These are phyloP conservation scores for Oemleria cerasiformis DNA, from an alignment of 306 rosid genomes.

Conservation along the genomic window DNA sequence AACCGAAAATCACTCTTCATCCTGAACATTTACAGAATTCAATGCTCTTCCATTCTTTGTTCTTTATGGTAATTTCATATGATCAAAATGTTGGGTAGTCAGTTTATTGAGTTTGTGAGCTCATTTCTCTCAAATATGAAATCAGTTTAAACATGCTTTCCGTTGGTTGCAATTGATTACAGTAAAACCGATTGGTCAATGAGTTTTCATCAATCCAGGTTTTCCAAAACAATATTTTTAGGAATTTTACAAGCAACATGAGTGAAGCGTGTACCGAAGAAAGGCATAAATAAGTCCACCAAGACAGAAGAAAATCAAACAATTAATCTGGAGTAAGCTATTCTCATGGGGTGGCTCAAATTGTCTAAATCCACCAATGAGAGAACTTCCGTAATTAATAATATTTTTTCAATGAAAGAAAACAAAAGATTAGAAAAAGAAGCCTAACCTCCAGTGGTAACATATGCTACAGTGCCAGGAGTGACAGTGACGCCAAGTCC, in stretches of 20 bases:
- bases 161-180: background rate
- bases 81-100: background rate
- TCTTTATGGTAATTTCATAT: too few species aligned
- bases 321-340: background rate
- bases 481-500: constrained; percentile 56
- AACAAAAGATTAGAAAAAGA: background rate
- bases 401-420: too few species aligned
- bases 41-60: too few species aligned
- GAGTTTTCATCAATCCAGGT: background rate
- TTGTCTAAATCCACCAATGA: too few species aligned
- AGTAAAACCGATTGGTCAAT: background rate
- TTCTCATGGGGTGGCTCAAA: background rate
- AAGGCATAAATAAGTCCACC: background rate
- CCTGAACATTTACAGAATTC: too few species aligned
- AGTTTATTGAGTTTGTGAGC: background rate
- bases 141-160: too few species aligned
- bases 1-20: too few species aligned
- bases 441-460: constrained; percentile 77
- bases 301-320: background rate
- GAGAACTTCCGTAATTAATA: too few species aligned
- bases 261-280: background rate
- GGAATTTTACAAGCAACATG: background rate
- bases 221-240: background rate
- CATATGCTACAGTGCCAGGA: constrained; percentile 77
- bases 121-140: background rate